Base-by-base conservation (phyloP, 2,329 filamentous ascomycete species). In the Cadophora gregata region DNA sequence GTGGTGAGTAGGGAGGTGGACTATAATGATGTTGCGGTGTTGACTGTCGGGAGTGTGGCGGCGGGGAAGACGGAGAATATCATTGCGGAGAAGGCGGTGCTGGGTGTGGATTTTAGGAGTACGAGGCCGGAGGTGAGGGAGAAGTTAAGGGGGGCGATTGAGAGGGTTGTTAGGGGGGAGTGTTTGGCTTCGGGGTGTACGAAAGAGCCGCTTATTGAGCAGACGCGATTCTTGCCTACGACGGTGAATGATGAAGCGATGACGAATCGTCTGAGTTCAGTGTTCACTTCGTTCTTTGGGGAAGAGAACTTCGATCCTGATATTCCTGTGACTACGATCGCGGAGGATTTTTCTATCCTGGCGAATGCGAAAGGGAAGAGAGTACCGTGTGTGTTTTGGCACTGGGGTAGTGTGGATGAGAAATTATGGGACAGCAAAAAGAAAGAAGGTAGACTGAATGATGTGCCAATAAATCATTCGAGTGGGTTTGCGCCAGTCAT, bases 401-500 rank as follows among this genome's bases (percentile, higher is more conserved):
- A 84, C 71, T 82, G 86, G 69, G 87, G 87, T 0, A 85, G 86
- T 0, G 81, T 81, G 31, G 83, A 85, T 66, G 75, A 77, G 0
- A 79, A 79, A 61, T 59, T 81, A 4, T 88, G 82, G 81, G 84
- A 88, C 74, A 75, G 79, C 67, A 79, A 78, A 16, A 78, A 81
- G 73, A 77, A 74, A 63, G 81, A 82, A 51, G 83, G 82, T 0
- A 79, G 72, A 47, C 74, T 81, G 61, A 82, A 84, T 51, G 67
- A 71, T 42, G 79, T 89, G 7, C 83, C 87, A 0, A 82, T 81
- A 0, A 89, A 89, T 70, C 87, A 90, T 72, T 84, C 81, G 64
- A 81, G 84, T 0, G 78, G 81, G 53, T 89, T 89, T 76, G 82
- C 83, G 24, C 86, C 86, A 5, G 82, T 80, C 0, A 80, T 89